These are phyloP conservation scores for Chaetothyriales sp. DNA, from an alignment of 2,329 filamentous ascomycete species.

Conservation along the genomic window DNA sequence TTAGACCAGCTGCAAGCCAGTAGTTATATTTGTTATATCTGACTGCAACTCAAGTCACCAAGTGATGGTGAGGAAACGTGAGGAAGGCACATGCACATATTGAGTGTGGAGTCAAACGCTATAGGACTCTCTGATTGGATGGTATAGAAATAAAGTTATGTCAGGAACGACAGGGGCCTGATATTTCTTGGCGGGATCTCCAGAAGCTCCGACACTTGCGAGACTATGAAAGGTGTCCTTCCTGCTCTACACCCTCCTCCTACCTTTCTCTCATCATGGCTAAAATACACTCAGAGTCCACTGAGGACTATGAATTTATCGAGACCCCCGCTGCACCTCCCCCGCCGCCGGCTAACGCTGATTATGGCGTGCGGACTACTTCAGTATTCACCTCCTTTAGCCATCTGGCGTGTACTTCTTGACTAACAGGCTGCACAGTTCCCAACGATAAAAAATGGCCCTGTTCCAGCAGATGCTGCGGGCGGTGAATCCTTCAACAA, in stretches of 20 bases:
- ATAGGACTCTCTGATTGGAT: too few relatives aligned
- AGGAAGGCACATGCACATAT: too few relatives aligned
- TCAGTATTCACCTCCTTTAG: constrained; percentile 32
- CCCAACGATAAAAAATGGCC: constrained; percentile 81
- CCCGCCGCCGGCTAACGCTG: constrained; percentile 35
- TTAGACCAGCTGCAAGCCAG: too few relatives aligned
- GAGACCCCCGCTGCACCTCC: constrained; percentile 44
- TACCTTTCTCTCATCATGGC: constrained; percentile 21
- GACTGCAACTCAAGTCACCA: too few relatives aligned
- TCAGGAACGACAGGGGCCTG: not conserved
- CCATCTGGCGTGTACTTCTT: not conserved
- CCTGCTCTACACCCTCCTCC: not conserved
- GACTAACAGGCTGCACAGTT: constrained; percentile 39
- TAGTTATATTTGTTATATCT: too few relatives aligned
- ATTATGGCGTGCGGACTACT: constrained; percentile 48
- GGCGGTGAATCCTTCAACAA: constrained; percentile 83
- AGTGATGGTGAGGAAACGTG: too few relatives aligned
- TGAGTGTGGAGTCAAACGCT: too few relatives aligned
- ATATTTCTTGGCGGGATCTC: not conserved
- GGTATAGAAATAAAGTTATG: too few relatives aligned
- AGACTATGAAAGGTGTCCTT: not conserved
- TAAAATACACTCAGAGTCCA: constrained; percentile 30
- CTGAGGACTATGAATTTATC: constrained; percentile 38
- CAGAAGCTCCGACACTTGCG: not conserved
- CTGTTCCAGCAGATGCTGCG: constrained; percentile 75